Evolutionary conservation across 345 rosid species (phyloP).

Genomic region (Leavenworthia alabamica): DNA sequence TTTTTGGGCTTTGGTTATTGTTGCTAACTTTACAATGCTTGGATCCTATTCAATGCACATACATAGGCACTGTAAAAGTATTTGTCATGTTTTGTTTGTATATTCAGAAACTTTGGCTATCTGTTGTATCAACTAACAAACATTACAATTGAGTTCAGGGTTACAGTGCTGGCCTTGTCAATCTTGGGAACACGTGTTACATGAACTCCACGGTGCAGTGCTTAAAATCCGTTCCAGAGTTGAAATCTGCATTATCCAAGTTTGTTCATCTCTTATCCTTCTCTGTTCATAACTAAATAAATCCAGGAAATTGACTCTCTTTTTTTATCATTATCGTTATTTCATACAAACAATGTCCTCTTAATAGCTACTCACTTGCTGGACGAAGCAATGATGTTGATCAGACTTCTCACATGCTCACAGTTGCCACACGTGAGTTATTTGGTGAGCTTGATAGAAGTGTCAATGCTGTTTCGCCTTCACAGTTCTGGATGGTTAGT

Average conservation of each 20-base stretch:
- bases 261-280: constrained; percentile 29
- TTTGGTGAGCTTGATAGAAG: constrained; percentile 85
- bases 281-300: background rate
- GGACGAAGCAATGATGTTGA: constrained; percentile 66
- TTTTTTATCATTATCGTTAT: background rate
- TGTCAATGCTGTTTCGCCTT: constrained; percentile 87
- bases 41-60: background rate
- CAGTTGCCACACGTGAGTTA: constrained; percentile 87
- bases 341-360: constrained; percentile 7
- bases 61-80: background rate
- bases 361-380: constrained; percentile 61
- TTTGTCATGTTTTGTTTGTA: constrained; percentile 1
- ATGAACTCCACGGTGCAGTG: constrained; percentile 98
- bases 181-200: constrained; percentile 96
- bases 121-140: background rate
- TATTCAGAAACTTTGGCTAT: background rate
- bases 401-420: constrained; percentile 88
- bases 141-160: constrained; percentile 48
- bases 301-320: background rate
- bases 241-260: constrained; percentile 75
- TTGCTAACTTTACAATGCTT: background rate
- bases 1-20: background rate
- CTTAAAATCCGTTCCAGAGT: constrained; percentile 94
- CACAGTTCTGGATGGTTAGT: constrained; percentile 95
- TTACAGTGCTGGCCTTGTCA: constrained; percentile 84